Conservation (phyloP, 441 rosid genomes). For the Erysimum pusillum region DNA sequence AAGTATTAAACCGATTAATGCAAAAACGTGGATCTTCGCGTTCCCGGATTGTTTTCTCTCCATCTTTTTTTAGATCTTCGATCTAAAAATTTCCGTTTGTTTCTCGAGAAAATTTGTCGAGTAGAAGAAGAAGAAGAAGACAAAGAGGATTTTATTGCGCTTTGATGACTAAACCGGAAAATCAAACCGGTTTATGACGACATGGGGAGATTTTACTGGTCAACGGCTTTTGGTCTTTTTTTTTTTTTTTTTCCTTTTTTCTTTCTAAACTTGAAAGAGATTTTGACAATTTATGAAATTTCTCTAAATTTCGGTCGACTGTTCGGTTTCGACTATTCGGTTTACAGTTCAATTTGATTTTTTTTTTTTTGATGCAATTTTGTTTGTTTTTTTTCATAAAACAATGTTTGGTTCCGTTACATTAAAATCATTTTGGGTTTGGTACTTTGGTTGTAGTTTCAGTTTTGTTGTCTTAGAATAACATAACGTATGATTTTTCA, state of each 20-base stretch:
- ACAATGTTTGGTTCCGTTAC: no score
- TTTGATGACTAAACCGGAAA: conserved; percentile 34
- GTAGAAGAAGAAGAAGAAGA: conserved; percentile 16
- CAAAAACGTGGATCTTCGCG: conserved; percentile 38
- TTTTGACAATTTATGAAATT: no score
- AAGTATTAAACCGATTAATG: conserved; percentile 51
- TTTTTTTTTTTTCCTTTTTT: not conserved
- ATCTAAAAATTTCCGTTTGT: conserved; percentile 13
- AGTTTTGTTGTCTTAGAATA: no score
- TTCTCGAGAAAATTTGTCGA: conserved; percentile 18
- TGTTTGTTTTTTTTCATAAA: no score
- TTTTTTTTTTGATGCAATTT: no score
- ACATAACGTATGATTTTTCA: no score
- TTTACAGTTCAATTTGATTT: no score
- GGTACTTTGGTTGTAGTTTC: no score
- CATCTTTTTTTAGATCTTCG: conserved; percentile 50
- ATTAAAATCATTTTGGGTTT: no score
- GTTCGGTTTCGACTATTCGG: no score
- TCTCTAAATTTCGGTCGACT: no score
- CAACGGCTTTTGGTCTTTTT: conserved; percentile 23
- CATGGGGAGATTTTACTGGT: conserved; percentile 21
- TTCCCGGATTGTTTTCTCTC: conserved; percentile 48
- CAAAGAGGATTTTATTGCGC: conserved; percentile 25
- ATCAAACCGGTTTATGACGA: conserved; percentile 32
- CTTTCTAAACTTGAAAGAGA: no score